These are phyloP conservation scores for Batkoa obscura DNA, from an alignment of 371 early-diverging fungal genomes.

Conservation along the genomic window DNA sequence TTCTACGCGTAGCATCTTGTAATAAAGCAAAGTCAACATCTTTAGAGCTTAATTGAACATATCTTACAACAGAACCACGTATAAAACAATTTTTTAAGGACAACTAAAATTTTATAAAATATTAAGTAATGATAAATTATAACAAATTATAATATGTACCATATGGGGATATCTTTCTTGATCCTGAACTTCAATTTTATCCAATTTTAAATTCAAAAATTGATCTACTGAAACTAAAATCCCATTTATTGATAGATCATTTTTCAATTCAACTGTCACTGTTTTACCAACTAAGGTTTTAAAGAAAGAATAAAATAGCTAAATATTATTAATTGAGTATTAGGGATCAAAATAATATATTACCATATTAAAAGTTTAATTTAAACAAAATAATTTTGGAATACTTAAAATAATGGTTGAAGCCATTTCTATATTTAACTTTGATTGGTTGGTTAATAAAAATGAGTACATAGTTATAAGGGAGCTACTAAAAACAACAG, in stretches of 20 bases:
- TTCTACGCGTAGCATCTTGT: constrained; percentile 89
- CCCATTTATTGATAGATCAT: constrained; percentile 87
- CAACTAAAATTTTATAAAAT: constrained; percentile 24
- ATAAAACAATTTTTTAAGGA: constrained; percentile 94
- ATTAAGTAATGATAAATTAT: background rate
- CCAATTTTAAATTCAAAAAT: constrained; percentile 93
- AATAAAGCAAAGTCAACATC: constrained; percentile 84
- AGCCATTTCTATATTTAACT: too few relatives aligned
- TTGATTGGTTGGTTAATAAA: too few relatives aligned
- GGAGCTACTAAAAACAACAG: too few relatives aligned
- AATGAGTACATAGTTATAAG: too few relatives aligned
- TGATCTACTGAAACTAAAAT: constrained; percentile 93
- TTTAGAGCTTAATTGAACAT: constrained; percentile 76
- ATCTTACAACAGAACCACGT: constrained; percentile 95
- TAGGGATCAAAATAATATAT: too few relatives aligned
- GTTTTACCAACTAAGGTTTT: constrained; percentile 91
- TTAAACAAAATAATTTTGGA: too few relatives aligned
- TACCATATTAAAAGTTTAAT: too few relatives aligned
- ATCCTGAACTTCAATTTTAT: constrained; percentile 74
- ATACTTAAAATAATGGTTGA: too few relatives aligned
- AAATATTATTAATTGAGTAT: background rate
- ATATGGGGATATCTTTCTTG: constrained; percentile 89
- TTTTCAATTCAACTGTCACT: constrained; percentile 96
- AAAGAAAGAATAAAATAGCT: constrained; percentile 99
- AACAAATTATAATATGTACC: constrained; percentile 29